These are phyloP conservation scores for Colletotrichum lindemuthianum DNA, from an alignment of 2,329 filamentous ascomycete species.

Conservation along the genomic window DNA sequence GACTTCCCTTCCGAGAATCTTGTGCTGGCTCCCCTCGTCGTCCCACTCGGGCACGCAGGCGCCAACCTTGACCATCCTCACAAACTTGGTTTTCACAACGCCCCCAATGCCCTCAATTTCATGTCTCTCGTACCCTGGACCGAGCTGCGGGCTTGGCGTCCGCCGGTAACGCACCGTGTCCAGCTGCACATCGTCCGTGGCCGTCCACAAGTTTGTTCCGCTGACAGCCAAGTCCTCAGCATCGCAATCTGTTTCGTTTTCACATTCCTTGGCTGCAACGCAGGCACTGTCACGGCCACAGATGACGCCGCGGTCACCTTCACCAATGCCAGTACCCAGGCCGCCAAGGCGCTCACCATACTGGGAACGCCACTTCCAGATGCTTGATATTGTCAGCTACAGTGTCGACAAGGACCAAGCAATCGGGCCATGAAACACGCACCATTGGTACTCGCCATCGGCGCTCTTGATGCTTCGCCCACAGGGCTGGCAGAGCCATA, in stretches of 20 bases:
- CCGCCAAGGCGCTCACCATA: slow-evolving; percentile 85
- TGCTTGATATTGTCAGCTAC: slow-evolving; percentile 52
- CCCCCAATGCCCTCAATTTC: slow-evolving; percentile 94
- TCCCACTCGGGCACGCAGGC: slow-evolving; percentile 87
- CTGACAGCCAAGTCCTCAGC: slow-evolving; percentile 74
- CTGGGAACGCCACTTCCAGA: slow-evolving; percentile 90
- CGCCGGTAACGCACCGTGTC: slow-evolving; percentile 43
- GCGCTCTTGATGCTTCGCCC: slow-evolving; percentile 74
- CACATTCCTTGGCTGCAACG: slow-evolving; percentile 78
- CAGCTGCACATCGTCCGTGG: slow-evolving; percentile 43
- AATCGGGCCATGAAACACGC: slow-evolving; percentile 38
- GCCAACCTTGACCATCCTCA: slow-evolving; percentile 82
- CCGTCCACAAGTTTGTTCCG: slow-evolving; percentile 30
- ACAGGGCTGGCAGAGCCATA: slow-evolving; percentile 90
- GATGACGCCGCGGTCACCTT: slow-evolving; percentile 87
- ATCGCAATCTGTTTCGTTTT: slow-evolving; percentile 87
- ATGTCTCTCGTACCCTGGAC: slow-evolving; percentile 83
- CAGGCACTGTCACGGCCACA: slow-evolving; percentile 84
- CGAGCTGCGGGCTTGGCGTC: slow-evolving; percentile 60
- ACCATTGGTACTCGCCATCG: slow-evolving; percentile 69
- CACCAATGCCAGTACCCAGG: slow-evolving; percentile 86
- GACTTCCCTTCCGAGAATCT: slow-evolving; percentile 76
- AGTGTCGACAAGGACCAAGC: not conserved
- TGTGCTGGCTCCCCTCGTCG: slow-evolving; percentile 75
- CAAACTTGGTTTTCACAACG: slow-evolving; percentile 86